These are phyloP conservation scores for Penicillium sp. DNA, from an alignment of 2,329 filamentous ascomycete species.

Conservation along the genomic window DNA sequence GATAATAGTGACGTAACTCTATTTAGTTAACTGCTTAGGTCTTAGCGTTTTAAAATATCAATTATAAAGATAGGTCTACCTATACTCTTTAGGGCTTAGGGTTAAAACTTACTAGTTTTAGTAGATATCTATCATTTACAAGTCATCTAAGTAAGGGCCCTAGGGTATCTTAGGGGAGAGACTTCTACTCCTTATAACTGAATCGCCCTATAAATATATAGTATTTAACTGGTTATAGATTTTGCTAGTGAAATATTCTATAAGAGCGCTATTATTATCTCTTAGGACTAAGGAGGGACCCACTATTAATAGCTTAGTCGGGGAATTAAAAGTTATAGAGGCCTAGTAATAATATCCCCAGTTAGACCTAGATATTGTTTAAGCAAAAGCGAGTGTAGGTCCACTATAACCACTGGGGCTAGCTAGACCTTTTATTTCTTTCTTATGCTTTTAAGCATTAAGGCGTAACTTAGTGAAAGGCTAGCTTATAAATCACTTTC, in stretches of 20 bases:
- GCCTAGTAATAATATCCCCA: background rate
- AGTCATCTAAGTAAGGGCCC: background rate
- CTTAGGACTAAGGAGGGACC: background rate
- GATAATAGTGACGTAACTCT: background rate
- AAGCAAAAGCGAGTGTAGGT: background rate
- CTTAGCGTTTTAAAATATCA: no score
- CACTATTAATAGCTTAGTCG: background rate
- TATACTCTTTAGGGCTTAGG: background rate
- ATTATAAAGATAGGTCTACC: background rate
- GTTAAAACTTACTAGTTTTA: background rate
- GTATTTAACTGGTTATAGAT: background rate
- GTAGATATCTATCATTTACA: background rate
- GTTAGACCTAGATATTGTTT: background rate
- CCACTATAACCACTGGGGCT: background rate
- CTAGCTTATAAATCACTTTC: background rate
- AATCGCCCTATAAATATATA: background rate
- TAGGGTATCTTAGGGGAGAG: background rate
- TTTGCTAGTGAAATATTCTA: background rate
- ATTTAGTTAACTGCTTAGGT: background rate
- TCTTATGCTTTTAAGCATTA: background rate
- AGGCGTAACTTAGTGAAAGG: background rate
- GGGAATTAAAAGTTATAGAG: background rate
- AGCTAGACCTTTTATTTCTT: background rate
- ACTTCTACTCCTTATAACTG: background rate
- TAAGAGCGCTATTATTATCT: background rate